Base-by-base conservation (phyloP, 1,139 yeast genomes). In the Suzukiozyma palmioleophila region DNA sequence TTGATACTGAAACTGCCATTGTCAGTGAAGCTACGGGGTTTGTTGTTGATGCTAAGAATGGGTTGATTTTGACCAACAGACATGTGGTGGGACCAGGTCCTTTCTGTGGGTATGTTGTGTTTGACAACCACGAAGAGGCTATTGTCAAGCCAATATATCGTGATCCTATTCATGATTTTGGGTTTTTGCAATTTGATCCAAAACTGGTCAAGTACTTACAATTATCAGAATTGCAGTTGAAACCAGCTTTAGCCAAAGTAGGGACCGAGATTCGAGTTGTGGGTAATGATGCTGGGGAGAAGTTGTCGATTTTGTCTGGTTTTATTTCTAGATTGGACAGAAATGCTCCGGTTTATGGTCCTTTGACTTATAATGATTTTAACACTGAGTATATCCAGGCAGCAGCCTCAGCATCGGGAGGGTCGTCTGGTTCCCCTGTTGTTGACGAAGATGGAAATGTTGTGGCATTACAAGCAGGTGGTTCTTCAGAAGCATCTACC, bases 31-130 rank as follows among this genome's bases (percentile, higher is more conserved):
- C 97, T 13, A 87, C 96, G 1, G 97, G 97, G 6, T 89, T 90
- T 59, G 88, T 90, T n/a, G 97, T 90, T 10, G 97, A 90, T 59
- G 73, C 90, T 3, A 69, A 74, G 41, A 62, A 78, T 32, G 97
- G 97, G 8, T 75, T 88, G 46, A 88, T 90, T 43, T 71, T 90
- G 56, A 90, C 97, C 11, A 90, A 90, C 63, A 77, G 96, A 58
- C 97, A 89, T 57, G 97, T 89, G 35, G 96, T 89, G 32, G 96
- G 96, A 1, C 89, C 96, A 0, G 96, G 97, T 8, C 96, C 96
- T 2, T 88, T 90, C 56, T 76, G 81, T 35, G 96, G 97, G 1
- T 87, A 84, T 53, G 95, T 88, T 0, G 90, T 90, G 1, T 89
- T 89, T 56, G 96, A 90, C 57, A 90, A 90, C 57, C 97, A 90